Evolutionary conservation across 768 basidiomycete genomes (phyloP).

Genomic region (Galerina marginata): DNA sequence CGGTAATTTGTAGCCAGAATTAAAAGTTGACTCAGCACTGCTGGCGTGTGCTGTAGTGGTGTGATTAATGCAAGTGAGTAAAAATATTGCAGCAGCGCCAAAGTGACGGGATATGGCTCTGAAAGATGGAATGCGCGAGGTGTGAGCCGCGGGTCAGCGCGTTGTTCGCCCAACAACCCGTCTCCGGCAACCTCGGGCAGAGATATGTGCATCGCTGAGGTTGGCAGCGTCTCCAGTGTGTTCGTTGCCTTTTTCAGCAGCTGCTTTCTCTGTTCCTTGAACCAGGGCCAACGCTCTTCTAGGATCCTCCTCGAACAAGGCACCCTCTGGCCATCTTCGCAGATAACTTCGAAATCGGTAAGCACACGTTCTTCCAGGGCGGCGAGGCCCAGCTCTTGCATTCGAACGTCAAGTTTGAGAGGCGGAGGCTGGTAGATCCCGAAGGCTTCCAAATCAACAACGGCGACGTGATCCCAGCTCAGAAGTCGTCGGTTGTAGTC

Average conservation of each 20-base stretch:
- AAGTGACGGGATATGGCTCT: conserved; percentile 86
- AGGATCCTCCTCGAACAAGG: conserved; percentile 84
- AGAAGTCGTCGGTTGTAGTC: conserved; percentile 92
- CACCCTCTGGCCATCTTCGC: conserved; percentile 87
- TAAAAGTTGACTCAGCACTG: conserved; percentile 86
- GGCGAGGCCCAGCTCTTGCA: conserved; percentile 86
- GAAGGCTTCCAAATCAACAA: conserved; percentile 91
- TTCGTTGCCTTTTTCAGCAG: conserved; percentile 63
- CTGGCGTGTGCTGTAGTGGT: conserved; percentile 88
- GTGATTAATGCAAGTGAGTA: conserved; percentile 88
- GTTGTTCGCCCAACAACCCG: conserved; percentile 50
- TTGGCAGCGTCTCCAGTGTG: conserved; percentile 62
- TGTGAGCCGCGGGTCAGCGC: conserved; percentile 80
- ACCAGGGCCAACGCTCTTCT: conserved; percentile 96
- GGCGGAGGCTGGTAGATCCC: conserved; percentile 92
- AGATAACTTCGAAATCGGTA: conserved; percentile 93
- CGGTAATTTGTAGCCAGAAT: conserved; percentile 85
- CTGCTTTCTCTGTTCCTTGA: conserved; percentile 69
- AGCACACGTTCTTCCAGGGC: conserved; percentile 80
- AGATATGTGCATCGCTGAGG: conserved; percentile 63
- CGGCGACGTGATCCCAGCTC: conserved; percentile 91
- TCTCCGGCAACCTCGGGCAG: conserved; percentile 66
- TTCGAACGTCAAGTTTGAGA: conserved; percentile 64
- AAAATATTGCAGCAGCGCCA: conserved; percentile 93
- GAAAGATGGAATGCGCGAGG: conserved; percentile 82